Evolutionary conservation across 1,284 basidiomycete genomes (phyloP), one percentile per base, ranked within the genome.

Genomic region (Boletellus sp.): DNA sequence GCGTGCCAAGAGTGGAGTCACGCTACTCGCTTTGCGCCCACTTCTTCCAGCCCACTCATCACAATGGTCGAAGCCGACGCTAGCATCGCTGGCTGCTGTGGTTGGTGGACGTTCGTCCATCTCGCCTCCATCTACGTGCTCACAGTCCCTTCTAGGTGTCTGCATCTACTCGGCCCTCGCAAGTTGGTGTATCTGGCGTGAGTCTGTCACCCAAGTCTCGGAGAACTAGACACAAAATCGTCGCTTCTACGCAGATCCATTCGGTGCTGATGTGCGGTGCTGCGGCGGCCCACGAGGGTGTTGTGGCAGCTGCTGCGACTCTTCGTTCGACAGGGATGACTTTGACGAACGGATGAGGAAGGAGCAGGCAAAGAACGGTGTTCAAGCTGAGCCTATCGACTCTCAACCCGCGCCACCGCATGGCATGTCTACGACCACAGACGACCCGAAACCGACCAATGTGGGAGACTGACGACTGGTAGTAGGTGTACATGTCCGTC

Each of bases 311-410:
- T 70, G 68, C 37, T 67, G 47, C 16, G 55, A 65, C 19, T 56
- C 58, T 13, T 62, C 63, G 24, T 70, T 70, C 49, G 39, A 71
- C 48, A 26, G 58, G 12, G 65, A 71, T 38, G 54, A 58, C 47
- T 62, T 69, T 46, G 67, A 71, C 32, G 67, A 69, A 39, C 64
- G 54, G 30, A 15, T 67, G 52, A 67, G 53, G 41, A 57, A 47
- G 48, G 56, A 61, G 18, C 63, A 52, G 46, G 56, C 56, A 41
- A 61, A 51, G 38, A 52, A 54, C 18, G 46, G 42, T 11, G 43
- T 50, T 40, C 33, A 41, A 26, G 36, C 50, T 22, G 39, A 45
- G 38, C 51, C 56, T 16, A 48, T 65, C 5, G 39, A 46, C 16
- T 56, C 56, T 32, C 65, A 70, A 38, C 68, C 62, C 43, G 46